Conservation (phyloP, 2,329 filamentous ascomycete species). For the Passalora sequoiae region DNA sequence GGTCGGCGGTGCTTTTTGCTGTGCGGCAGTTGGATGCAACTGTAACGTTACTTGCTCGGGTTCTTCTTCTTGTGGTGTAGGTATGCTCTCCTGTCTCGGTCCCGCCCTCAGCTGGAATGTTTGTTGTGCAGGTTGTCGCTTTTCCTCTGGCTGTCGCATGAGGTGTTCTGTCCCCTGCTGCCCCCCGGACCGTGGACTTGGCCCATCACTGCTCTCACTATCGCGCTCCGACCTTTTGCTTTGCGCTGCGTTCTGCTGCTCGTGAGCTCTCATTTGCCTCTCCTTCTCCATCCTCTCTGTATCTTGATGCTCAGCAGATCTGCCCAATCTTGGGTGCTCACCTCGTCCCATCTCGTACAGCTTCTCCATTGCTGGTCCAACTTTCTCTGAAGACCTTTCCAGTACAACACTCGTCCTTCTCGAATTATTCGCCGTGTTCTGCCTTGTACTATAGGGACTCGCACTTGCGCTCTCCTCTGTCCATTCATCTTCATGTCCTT, state of each 20-base stretch:
- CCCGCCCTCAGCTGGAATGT: not conserved
- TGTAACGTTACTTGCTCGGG: not conserved
- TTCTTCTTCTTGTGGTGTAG: not conserved
- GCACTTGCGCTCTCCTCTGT: constrained; percentile 35
- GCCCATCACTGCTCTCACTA: not conserved
- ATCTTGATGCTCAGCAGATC: constrained; percentile 1
- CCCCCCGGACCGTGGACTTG: not conserved
- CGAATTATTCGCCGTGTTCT: constrained; percentile 36
- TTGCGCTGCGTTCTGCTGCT: not conserved
- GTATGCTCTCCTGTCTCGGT: not conserved
- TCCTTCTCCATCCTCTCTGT: constrained; percentile 1
- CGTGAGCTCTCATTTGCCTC: not conserved
- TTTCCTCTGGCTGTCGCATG: not conserved
- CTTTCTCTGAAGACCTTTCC: constrained; percentile 21
- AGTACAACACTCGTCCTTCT: constrained; percentile 26
- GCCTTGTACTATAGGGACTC: constrained; percentile 34
- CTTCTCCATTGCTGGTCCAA: constrained; percentile 2
- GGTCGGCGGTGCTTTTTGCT: no score
- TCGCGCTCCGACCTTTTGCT: not conserved
- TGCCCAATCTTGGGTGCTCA: not conserved
- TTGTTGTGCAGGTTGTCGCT: not conserved
- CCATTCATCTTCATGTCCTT: constrained; percentile 35
- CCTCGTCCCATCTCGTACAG: not conserved
- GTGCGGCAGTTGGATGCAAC: no score
- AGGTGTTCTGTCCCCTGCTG: not conserved